Evolutionary conservation across 305 asterid species (phyloP).

Genomic region (Solanum hybrid): DNA sequence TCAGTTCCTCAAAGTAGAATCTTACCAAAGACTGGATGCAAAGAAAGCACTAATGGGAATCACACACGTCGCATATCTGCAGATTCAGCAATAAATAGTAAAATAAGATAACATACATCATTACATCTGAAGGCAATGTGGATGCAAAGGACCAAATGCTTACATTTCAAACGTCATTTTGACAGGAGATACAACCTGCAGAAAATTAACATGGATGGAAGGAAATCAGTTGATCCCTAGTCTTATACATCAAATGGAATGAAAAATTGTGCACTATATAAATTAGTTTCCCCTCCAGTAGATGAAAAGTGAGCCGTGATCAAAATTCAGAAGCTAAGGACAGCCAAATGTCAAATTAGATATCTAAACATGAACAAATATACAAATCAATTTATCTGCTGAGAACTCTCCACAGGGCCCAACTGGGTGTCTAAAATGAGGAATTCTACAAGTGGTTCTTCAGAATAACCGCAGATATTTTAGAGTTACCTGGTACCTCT

Average conservation of each 20-base stretch:
- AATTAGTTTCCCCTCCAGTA: background rate
- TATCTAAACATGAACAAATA: background rate
- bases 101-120: background rate
- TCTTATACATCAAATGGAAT: background rate
- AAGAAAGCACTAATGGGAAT: constrained; percentile 95
- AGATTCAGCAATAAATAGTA: constrained; percentile 21
- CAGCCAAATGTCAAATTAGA: background rate
- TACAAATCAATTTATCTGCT: background rate
- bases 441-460: background rate
- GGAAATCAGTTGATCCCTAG: background rate
- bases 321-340: background rate
- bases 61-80: constrained; percentile 93
- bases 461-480: background rate
- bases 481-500: background rate
- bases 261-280: background rate
- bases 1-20: constrained; percentile 3
- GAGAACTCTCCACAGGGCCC: background rate
- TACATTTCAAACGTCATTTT: constrained; percentile 98
- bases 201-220: background rate
- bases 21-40: constrained; percentile 91
- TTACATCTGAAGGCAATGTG: constrained; percentile 11
- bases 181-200: constrained; percentile 96
- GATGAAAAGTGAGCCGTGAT: background rate
- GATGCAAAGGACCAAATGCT: constrained; percentile 21
- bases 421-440: background rate